A percentile compares a stretch with the other conserved stretches of the same genome.
Conservation (phyloP, 495 filamentous ascomycete species). For the Clohesyomyces aquaticus region DNA sequence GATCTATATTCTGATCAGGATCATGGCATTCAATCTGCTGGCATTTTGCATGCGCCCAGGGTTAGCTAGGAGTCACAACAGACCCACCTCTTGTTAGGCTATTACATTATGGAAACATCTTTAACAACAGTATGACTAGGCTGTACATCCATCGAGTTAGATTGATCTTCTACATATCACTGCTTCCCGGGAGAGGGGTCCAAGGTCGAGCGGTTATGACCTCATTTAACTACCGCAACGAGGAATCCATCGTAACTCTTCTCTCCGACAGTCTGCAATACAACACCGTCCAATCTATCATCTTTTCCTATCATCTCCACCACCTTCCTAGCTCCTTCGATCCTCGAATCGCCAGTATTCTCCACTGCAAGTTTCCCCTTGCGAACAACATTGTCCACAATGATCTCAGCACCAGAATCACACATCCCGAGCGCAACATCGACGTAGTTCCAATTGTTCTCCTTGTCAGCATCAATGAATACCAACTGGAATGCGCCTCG, state of each 20-base stretch:
- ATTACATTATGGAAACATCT: too few species aligned
- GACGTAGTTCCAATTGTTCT: constrained; percentile 48
- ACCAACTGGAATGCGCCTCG: constrained; percentile 41
- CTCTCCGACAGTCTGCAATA: constrained; percentile 57
- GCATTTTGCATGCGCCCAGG: too few species aligned
- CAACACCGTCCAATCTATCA: constrained; percentile 51
- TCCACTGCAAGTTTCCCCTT: constrained; percentile 42
- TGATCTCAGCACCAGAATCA: constrained; percentile 35
- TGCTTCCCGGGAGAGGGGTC: not conserved
- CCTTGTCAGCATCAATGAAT: constrained; percentile 50
- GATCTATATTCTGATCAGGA: too few species aligned
- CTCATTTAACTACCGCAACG: constrained; percentile 43
- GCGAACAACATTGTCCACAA: constrained; percentile 49
- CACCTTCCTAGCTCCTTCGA: constrained; percentile 41
- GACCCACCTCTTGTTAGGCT: too few species aligned
- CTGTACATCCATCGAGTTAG: too few species aligned
- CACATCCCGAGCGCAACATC: constrained; percentile 38
- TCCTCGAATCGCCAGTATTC: constrained; percentile 28
- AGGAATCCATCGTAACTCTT: constrained; percentile 59
- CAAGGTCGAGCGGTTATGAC: too few species aligned
- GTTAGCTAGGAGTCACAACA: too few species aligned
- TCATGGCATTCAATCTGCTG: too few species aligned
- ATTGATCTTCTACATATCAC: too few species aligned
- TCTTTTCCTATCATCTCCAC: constrained; percentile 55
- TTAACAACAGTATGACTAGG: too few species aligned